Evolutionary conservation across 345 rosid species (phyloP), one percentile per base, ranked within the genome.

Genomic region (Passiflora organensis): DNA sequence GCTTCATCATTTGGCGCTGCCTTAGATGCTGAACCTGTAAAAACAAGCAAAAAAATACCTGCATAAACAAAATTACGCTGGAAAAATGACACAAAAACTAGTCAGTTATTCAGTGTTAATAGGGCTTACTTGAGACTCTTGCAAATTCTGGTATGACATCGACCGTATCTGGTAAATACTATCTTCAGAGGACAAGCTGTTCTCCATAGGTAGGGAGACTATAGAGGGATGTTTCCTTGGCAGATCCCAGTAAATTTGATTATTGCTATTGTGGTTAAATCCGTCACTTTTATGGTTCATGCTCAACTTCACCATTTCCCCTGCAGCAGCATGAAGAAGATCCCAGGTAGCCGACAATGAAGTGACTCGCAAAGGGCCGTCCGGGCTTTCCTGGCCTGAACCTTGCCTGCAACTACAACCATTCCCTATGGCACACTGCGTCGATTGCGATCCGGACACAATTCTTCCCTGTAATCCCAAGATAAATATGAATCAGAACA

Each of bases 261-360:
- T 39, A 14, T 39, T n/a, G n/a, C n/a, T n/a, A n/a, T n/a, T 39
- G n/a, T 32, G 8, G 32, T 46, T 21, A 1, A 45, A 22, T 11
- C 37, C 64, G 16, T 37, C 2, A 16, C 22, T 43, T n/a, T 60
- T 53, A 18, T 58, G 54, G 13, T 45, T 53, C 48, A 57, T 36
- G 9, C 48, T 17, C 32, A 57, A 64, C 64, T 56, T 72, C 10
- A 74, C 83, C 10, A 80, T 58, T 62, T 84, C 82, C 43, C 78
- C 87, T 16, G 79, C 81, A 24, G 91, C 87, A 13, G 80, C 78
- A 21, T 62, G 56, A 20, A 79, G 78, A 38, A 80, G 72, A 77
- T 82, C 87, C 82, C 80, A 75, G 1, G 82, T 76, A 21, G 87
- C 65, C 10, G 85, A 83, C 16, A 76, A 71, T 16, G 96, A 77